Evolutionary conservation across 75 land plant genomes (phyloP), one percentile per base, ranked within the genome.

Genomic region (Isoetes taiwanensis): DNA sequence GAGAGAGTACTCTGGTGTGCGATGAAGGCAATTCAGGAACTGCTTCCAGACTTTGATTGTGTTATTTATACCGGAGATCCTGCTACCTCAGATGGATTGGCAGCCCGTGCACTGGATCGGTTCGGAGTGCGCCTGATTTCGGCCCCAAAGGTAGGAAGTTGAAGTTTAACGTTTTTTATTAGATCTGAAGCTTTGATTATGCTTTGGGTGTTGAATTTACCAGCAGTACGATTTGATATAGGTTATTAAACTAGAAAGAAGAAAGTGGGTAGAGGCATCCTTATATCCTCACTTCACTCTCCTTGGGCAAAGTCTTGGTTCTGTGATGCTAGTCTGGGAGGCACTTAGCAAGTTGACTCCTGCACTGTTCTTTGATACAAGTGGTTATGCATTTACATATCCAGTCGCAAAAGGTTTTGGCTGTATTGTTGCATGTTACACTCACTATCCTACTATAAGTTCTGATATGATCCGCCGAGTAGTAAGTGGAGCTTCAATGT

Each of bases 361-460:
- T 39, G 62, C 66, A 14, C 72, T 80, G 46, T 88, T 79, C 67
- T 63, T 94, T 57, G 99, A 94, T 62, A 80, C 86, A 5, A 85
- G 90, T 61, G 99, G 99, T 3, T 84, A 94, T 78, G 99, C 99
- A 11, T 94, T 94, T 56, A 84, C 96, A 23, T 94, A 94, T 65
- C 96, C 96, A 6, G 43, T 94, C 53, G 99, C 99, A 11, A 68
- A 90, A 56, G 12, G 77, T 10, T 82, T 85, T 73, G 99, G 99
- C n/a, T 94, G 96, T 62, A 77, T 69, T 64, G 86, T 94, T 24
- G 67, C 83, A 31, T 84, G 90, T 65, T 94, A 94, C 61, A 94
- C 99, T 2, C 99, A 94, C 66, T 94, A 94, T 54, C 99, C 99
- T 11, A 94, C 99, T 10, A 85, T 94, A 60, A 94, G 99, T 60